phyloP scores from a whole-genome alignment of 768 basidiomycete genomes.

The Lactifluus rugatus region DNA sequence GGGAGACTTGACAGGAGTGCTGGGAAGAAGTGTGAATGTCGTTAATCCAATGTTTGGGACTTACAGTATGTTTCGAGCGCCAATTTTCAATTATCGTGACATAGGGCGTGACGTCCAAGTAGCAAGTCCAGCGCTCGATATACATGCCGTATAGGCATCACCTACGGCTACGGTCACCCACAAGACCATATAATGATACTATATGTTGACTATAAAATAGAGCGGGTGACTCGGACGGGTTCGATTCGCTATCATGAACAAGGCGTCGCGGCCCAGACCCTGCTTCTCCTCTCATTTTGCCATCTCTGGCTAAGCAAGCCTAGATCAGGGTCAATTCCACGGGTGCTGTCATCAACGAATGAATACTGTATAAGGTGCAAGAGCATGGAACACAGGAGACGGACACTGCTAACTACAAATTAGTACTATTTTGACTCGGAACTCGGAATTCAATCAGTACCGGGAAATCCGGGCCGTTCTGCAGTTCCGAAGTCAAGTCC shows the following conservation, averaged over 20 bases:
- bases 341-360: not conserved
- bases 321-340: not conserved
- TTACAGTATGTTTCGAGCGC: not conserved
- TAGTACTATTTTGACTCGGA: no score
- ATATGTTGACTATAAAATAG: not conserved
- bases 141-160: no score
- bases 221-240: no score
- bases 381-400: no score
- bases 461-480: not conserved
- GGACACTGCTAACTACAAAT: no score
- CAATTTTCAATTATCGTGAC: not conserved
- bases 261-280: not conserved
- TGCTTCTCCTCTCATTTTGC: not conserved
- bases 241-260: not conserved
- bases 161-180: not conserved
- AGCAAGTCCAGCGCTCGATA: not conserved
- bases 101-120: not conserved
- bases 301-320: not conserved
- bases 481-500: not conserved
- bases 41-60: not conserved
- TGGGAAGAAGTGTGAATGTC: not conserved
- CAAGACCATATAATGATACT: not conserved
- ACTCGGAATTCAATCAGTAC: no score
- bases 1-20: not conserved
- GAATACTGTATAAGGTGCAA: not conserved